phyloP scores from a whole-genome alignment of 2,329 filamentous ascomycete species.

The Trichoderma gracile region DNA sequence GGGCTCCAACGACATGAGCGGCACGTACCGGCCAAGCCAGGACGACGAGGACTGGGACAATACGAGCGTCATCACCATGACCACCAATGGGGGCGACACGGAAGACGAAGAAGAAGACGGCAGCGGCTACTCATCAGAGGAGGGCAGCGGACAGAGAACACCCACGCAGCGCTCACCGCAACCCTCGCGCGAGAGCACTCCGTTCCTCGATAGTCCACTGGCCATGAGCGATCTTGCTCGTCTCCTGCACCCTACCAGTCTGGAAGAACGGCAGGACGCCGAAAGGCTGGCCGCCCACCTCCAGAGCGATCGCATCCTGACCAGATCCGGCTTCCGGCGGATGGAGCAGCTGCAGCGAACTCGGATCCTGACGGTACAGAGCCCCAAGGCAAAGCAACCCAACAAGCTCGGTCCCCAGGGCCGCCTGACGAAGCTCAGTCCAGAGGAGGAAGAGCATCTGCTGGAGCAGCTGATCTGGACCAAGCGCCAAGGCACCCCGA shows the following conservation, averaged over 20 bases:
- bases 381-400: conserved; percentile 30
- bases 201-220: conserved; percentile 62
- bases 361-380: conserved; percentile 53
- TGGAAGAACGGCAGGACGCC: conserved; percentile 79
- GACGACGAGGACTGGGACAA: conserved; percentile 66
- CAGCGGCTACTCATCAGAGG: conserved; percentile 49
- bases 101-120: conserved; percentile 46
- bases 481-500: conserved; percentile 41
- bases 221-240: conserved; percentile 70
- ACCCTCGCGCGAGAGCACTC: conserved; percentile 53
- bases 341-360: conserved; percentile 69
- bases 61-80: conserved; percentile 73
- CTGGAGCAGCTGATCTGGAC: conserved; percentile 62
- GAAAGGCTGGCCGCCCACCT: conserved; percentile 79
- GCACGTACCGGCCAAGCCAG: conserved; percentile 66
- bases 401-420: conserved; percentile 24
- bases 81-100: conserved; percentile 43
- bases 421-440: conserved; percentile 47
- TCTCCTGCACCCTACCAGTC: conserved; percentile 76
- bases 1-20: conserved; percentile 78
- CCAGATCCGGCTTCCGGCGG: conserved; percentile 73
- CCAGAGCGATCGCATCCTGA: conserved; percentile 69
- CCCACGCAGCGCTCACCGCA: conserved; percentile 67
- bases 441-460: conserved; percentile 60
- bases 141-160: conserved; percentile 60